phyloP scores from a whole-genome alignment of 2,329 filamentous ascomycete genomes.

The Fusarium scirpi region DNA sequence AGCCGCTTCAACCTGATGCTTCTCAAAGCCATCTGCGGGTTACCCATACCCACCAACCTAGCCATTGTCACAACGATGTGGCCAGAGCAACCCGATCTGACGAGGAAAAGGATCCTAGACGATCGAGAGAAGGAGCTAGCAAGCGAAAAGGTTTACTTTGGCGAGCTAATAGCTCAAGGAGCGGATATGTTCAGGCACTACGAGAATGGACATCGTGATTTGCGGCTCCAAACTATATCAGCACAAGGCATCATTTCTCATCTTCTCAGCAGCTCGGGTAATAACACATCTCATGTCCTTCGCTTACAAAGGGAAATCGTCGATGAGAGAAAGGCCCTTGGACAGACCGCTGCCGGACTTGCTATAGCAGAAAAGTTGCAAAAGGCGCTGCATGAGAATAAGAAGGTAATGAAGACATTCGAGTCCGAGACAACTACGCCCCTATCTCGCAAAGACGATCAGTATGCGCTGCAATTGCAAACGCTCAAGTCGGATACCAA shows the following conservation, averaged over 20 bases:
- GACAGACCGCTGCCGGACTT: slow-evolving; percentile 5
- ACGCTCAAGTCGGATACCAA: background rate
- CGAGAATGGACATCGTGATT: background rate
- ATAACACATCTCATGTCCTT: background rate
- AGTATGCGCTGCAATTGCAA: background rate
- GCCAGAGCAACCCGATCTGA: background rate
- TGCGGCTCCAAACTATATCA: background rate
- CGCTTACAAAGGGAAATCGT: slow-evolving; percentile 14
- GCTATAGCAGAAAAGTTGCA: background rate
- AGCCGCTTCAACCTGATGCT: background rate
- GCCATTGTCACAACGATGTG: slow-evolving; percentile 30
- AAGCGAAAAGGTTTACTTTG: background rate
- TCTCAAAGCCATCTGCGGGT: slow-evolving; percentile 12
- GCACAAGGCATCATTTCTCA: background rate
- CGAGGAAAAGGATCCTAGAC: background rate
- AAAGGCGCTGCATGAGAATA: background rate
- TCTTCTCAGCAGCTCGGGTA: background rate
- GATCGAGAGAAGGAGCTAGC: slow-evolving; percentile 11
- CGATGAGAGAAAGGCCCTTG: background rate
- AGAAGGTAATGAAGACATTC: background rate
- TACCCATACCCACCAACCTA: background rate
- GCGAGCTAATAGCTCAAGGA: background rate
- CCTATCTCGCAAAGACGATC: accelerated
- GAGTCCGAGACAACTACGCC: background rate
- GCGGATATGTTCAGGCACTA: slow-evolving; percentile 10